A percentile compares a stretch with the other conserved stretches of the same genome.
Conservation (phyloP, 2,329 filamentous ascomycete genomes). For the Sclerotiophoma versabilis region DNA sequence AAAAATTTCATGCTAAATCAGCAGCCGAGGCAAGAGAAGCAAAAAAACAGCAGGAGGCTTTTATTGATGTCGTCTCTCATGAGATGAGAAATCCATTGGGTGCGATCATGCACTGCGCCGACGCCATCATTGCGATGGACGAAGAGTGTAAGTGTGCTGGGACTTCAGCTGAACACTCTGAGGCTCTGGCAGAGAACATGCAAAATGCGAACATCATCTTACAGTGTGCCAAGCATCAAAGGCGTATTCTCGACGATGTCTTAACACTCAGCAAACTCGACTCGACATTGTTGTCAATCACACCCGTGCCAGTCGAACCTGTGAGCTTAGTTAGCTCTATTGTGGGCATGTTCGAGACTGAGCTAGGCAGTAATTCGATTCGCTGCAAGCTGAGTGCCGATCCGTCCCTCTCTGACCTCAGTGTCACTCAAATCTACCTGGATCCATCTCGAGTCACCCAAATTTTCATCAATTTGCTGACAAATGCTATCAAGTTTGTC, state of each 20-base stretch:
- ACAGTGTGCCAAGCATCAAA: slow-evolving; percentile 54
- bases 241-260: slow-evolving; percentile 55
- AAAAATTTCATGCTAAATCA: slow-evolving; percentile 41
- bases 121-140: slow-evolving; percentile 46
- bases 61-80: slow-evolving; percentile 47
- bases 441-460: slow-evolving; percentile 60
- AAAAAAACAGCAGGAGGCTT: slow-evolving; percentile 43
- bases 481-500: slow-evolving; percentile 53
- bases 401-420: slow-evolving; percentile 40
- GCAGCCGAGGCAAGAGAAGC: slow-evolving; percentile 44
- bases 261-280: slow-evolving; percentile 55
- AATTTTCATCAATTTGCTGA: slow-evolving; percentile 79
- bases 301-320: slow-evolving; percentile 44
- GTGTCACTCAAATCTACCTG: slow-evolving; percentile 47
- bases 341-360: slow-evolving; percentile 43
- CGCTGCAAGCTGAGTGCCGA: slow-evolving; percentile 37
- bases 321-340: slow-evolving; percentile 39
- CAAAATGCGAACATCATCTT: slow-evolving; percentile 51
- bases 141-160: slow-evolving; percentile 24
- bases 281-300: slow-evolving; percentile 49
- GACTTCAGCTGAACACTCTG: slow-evolving; percentile 17
- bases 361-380: slow-evolving; percentile 38
- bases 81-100: slow-evolving; percentile 54
- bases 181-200: slow-evolving; percentile 27
- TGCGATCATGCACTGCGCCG: slow-evolving; percentile 53